phyloP scores from a whole-genome alignment of 2,329 filamentous ascomycete genomes.

The Rutstroemia sydowiana region DNA sequence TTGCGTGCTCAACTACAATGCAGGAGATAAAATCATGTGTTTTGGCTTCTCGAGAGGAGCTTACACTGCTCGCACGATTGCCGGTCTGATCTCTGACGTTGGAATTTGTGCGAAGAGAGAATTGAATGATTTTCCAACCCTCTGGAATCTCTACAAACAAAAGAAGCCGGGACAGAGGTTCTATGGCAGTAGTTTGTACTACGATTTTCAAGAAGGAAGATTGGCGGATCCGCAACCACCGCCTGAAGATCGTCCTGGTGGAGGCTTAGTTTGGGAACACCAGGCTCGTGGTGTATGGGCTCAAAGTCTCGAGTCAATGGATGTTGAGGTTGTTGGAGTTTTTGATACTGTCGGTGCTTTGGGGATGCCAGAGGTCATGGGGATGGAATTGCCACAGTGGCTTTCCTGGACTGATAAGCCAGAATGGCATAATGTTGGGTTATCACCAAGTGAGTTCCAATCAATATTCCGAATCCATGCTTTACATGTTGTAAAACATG shows the following conservation, averaged over 20 bases:
- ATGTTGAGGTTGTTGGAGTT: conserved; percentile 14
- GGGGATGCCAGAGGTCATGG: background rate
- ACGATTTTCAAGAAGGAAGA: background rate
- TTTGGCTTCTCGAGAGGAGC: conserved; percentile 35
- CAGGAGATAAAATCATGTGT: conserved; percentile 2
- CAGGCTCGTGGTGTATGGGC: background rate
- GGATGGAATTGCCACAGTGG: background rate
- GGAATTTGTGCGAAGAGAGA: no score
- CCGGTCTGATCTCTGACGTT: conserved; percentile 18
- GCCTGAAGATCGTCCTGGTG: background rate
- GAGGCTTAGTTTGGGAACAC: no score
- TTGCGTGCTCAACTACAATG: conserved; percentile 24
- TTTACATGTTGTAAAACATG: no score
- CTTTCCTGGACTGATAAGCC: background rate
- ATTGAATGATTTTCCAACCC: no score
- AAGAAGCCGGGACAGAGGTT: background rate
- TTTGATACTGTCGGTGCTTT: conserved; percentile 15
- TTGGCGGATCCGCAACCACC: background rate
- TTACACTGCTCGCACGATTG: conserved; percentile 31
- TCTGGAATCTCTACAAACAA: background rate
- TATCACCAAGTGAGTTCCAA: background rate
- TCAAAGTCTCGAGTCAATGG: background rate
- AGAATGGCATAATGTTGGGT: background rate
- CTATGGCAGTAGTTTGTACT: background rate
- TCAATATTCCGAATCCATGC: no score